Evolutionary conservation across 305 asterid species (phyloP).

Genomic region (Salvia sclarea): DNA sequence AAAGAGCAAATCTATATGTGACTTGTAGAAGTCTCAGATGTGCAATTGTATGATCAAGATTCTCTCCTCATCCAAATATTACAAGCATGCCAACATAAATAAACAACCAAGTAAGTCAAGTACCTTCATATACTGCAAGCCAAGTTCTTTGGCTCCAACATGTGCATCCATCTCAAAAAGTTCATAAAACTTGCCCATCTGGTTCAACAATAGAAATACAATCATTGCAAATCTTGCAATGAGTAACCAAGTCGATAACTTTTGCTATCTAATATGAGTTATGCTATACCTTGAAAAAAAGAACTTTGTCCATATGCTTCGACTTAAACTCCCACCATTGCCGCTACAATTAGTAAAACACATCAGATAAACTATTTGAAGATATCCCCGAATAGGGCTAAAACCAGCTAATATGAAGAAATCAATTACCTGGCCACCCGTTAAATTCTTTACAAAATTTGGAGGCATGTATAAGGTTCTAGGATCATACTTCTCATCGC

Average conservation of each 20-base stretch:
- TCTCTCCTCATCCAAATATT: constrained; percentile 2
- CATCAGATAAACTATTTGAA: constrained; percentile 31
- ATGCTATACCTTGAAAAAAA: constrained; percentile 81
- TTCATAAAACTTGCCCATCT: constrained; percentile 99
- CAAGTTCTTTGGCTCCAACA: constrained; percentile 94
- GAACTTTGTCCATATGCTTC: constrained; percentile 97
- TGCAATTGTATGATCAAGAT: constrained; percentile 2
- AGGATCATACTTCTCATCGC: constrained; percentile 72
- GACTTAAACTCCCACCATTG: constrained; percentile 99
- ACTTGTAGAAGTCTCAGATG: neutral
- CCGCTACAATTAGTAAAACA: constrained; percentile 56
- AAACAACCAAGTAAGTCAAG: constrained; percentile 25
- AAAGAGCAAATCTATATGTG: constrained; percentile 18
- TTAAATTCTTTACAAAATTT: constrained; percentile 63
- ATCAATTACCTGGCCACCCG: constrained; percentile 87
- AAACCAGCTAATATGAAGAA: constrained; percentile 30
- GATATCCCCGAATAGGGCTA: constrained; percentile 13
- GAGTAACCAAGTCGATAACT: constrained; percentile 1
- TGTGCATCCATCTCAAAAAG: constrained; percentile 99
- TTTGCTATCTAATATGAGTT: constrained; percentile 23
- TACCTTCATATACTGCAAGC: constrained; percentile 99
- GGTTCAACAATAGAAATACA: constrained; percentile 38
- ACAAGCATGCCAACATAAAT: constrained; percentile 19
- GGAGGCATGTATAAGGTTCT: constrained; percentile 83
- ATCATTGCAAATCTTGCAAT: constrained; percentile 23